Conservation (phyloP, 257 asterid genomes). For the Buddleja alternifolia region DNA sequence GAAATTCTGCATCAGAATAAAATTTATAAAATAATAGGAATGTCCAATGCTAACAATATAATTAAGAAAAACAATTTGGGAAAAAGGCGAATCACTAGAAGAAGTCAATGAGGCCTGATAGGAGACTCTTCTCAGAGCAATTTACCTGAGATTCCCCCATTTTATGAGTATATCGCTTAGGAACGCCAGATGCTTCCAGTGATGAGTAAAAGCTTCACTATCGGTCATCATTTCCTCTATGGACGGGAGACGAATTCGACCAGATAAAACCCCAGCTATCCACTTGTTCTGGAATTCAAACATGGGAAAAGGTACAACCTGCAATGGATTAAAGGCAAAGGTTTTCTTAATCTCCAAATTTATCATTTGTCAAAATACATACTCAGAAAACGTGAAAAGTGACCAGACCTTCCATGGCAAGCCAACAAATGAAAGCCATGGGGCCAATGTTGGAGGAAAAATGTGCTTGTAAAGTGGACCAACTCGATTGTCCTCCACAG, state of each 20-base stretch:
- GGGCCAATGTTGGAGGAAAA: constrained; percentile 83
- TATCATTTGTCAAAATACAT: neutral
- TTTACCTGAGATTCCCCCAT: constrained; percentile 71
- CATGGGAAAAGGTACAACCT: constrained; percentile 89
- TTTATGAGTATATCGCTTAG: constrained; percentile 77
- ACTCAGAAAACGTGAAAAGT: neutral
- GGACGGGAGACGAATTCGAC: constrained; percentile 68
- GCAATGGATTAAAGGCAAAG: constrained; percentile 14
- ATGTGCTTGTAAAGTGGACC: constrained; percentile 90
- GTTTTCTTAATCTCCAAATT: neutral
- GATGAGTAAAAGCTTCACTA: constrained; percentile 64
- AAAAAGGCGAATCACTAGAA: neutral
- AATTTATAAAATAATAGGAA: neutral
- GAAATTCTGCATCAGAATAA: neutral
- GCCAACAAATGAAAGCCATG: constrained; percentile 89
- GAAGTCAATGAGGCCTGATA: neutral
- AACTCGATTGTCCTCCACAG: constrained; percentile 84
- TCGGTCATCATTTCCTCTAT: constrained; percentile 68
- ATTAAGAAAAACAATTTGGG: neutral
- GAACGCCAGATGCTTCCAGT: constrained; percentile 57
- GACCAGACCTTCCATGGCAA: constrained; percentile 87
- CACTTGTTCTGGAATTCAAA: constrained; percentile 84
- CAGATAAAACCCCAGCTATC: constrained; percentile 86
- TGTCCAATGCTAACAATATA: neutral
- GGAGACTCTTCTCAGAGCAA: neutral